Evolutionary conservation across 1,284 basidiomycete species (phyloP), one percentile per base, ranked within the genome.

Genomic region (Entoloma clypeatum): DNA sequence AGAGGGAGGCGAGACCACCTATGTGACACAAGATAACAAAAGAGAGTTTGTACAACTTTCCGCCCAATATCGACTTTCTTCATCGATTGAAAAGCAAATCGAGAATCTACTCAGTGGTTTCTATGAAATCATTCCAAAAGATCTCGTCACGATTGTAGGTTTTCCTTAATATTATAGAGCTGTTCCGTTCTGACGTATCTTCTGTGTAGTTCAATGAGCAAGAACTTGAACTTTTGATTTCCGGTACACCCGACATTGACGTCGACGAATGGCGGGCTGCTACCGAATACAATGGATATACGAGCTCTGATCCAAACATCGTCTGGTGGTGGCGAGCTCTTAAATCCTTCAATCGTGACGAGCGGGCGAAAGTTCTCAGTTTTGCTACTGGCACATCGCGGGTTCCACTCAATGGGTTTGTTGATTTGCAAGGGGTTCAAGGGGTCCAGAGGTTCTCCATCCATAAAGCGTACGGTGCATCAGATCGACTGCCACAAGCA

Each of bases 311-410:
- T 63, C 89, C 94, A 2, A 92, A 95, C 56, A 90, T 99, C 46
- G 85, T 92, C 23, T 99, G 95, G 94, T 98, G 93, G 86, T 99
- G 96, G 96, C 81, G 96, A 52, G 94, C 95, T 2, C 79, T 99
- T 36, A 93, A 98, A 62, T 94, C 91, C 9, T 98, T 98, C 71
- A 94, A 92, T 54, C 89, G 95, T 38, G 94, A 97, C 55, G 93
- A 99, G 65, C 78, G 93, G 44, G 93, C 94, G 13, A 95, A 97
- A 61, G 88, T 94, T 41, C 71, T 95, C 51, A 96, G 96, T 70
- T 99, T 99, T 66, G 94, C 94, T 24, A 97, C 96, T 2, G 93
- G 78, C 52, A 92, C 93, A 1, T 94, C 92, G 24, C 81, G 94
- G 43, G 96, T 99, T 0, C 96, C 96, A 10, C 75, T 98, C 18